Evolutionary conservation across 2,329 filamentous ascomycete species (phyloP), one percentile per base, ranked within the genome.

Genomic region (Neofusicoccum parvum): DNA sequence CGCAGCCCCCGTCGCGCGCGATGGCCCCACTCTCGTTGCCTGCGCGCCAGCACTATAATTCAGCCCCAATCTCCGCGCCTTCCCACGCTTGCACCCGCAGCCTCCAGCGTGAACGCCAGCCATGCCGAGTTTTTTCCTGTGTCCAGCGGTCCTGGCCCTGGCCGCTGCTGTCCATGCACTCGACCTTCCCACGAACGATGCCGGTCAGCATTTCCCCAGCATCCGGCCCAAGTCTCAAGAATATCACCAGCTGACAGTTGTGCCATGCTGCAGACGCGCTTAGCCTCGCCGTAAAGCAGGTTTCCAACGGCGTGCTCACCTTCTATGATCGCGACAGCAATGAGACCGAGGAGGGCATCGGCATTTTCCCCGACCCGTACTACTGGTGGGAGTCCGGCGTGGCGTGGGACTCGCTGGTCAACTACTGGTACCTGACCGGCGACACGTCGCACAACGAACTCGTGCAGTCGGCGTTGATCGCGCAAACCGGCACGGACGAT

Each of bases 381-480:
- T 83, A 82, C 70, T 83, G 80, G 80, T 83, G 81, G 81, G 76
- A 80, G 66, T 78, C 77, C 2, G 81, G 80, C 17, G 75, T 74
- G 10, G 69, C 74, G 7, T 79, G 75, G 75, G 75, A 75, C 34
- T 76, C 72, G 12, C 70, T 79, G 43, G 70, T 79, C 27, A 81
- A 83, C 67, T 83, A 83, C 72, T 80, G 76, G 70, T 75, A 78
- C 27, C 81, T 83, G 68, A 82, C 80, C 1, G 76, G 78, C 17
- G 81, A 85, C 67, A 68, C 71, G 0, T 78, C 75, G 67, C 80
- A 82, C 70, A 78, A 81, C 65, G 70, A 74, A 45, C 74, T 75
- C 23, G 74, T 80, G 11, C 81, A 76, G 34, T 73, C 78, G 56
- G 76, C 74, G 79, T 78, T 81, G 77, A 78, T 76, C 17, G 72